A percentile compares a stretch with the other conserved stretches of the same genome.
These are phyloP conservation scores for Hyaloscypha variabilis DNA, from an alignment of 495 filamentous ascomycete genomes.

Conservation along the genomic window DNA sequence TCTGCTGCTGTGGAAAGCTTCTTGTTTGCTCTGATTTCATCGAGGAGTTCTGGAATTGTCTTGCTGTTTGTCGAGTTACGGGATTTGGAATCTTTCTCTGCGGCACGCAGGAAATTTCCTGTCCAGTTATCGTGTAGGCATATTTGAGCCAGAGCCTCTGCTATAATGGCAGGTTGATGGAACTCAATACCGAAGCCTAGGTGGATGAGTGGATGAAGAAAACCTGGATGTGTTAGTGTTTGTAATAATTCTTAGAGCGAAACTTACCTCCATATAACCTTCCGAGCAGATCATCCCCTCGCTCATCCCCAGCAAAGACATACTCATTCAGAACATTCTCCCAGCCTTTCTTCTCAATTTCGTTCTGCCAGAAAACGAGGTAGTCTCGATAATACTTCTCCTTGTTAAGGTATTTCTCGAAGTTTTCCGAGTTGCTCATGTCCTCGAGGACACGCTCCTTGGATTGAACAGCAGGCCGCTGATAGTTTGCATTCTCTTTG, in stretches of 20 bases:
- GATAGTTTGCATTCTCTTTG: conserved; percentile 60
- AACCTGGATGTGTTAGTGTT: conserved; percentile 45
- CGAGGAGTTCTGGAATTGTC: conserved; percentile 58
- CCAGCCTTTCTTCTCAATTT: conserved; percentile 67
- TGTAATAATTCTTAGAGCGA: neutral
- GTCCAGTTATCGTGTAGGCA: conserved; percentile 62
- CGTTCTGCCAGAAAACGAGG: conserved; percentile 69
- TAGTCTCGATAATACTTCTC: conserved; percentile 47
- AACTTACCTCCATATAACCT: conserved; percentile 45
- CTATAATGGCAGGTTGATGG: conserved; percentile 76
- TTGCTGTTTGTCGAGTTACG: conserved; percentile 39
- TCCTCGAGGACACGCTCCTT: conserved; percentile 50
- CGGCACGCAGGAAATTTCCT: conserved; percentile 47
- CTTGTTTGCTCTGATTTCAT: conserved; percentile 56
- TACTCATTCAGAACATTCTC: conserved; percentile 61
- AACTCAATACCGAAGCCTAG: conserved; percentile 85
- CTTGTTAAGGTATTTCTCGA: conserved; percentile 49
- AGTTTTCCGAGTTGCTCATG: conserved; percentile 53
- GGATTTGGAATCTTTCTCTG: conserved; percentile 52
- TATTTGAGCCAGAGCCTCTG: conserved; percentile 77
- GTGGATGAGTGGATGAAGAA: conserved; percentile 84
- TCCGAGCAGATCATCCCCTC: conserved; percentile 62
- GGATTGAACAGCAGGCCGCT: conserved; percentile 48
- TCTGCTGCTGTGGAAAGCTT: conserved; percentile 53
- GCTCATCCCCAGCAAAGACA: conserved; percentile 62